These are phyloP conservation scores for Boletus eberwhitei DNA, from an alignment of 768 basidiomycete species.

Conservation along the genomic window DNA sequence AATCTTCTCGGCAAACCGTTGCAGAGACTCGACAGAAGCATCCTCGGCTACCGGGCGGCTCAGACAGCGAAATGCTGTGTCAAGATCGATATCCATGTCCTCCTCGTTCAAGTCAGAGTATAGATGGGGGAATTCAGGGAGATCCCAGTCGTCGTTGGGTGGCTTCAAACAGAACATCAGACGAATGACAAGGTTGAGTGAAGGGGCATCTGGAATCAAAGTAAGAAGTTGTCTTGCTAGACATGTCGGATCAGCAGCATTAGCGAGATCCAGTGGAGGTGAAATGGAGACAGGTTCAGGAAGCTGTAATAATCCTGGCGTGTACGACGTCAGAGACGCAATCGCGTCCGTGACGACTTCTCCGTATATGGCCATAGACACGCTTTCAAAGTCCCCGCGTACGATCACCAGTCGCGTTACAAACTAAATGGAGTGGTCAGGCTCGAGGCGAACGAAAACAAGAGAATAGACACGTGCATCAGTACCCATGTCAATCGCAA, in stretches of 20 bases:
- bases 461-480: slow-evolving; percentile 45
- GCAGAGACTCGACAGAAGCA: slow-evolving; percentile 45
- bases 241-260: slow-evolving; percentile 52
- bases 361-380: slow-evolving; percentile 45
- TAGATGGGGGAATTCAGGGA: slow-evolving; percentile 67
- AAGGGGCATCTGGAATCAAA: slow-evolving; percentile 59
- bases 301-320: slow-evolving; percentile 38
- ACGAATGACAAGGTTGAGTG: slow-evolving; percentile 61
- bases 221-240: slow-evolving; percentile 61
- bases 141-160: slow-evolving; percentile 75
- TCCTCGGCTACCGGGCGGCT: slow-evolving; percentile 61
- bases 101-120: slow-evolving; percentile 58
- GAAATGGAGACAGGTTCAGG: slow-evolving; percentile 41
- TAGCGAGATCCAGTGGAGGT: slow-evolving; percentile 56
- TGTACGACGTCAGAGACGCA: slow-evolving; percentile 37
- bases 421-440: slow-evolving; percentile 40
- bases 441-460: neutral
- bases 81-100: slow-evolving; percentile 53
- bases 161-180: slow-evolving; percentile 82
- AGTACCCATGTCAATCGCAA: slow-evolving; percentile 62
- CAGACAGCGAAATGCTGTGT: slow-evolving; percentile 50
- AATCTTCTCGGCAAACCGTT: slow-evolving; percentile 54
- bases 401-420: slow-evolving; percentile 79
- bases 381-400: slow-evolving; percentile 64
- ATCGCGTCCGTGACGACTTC: slow-evolving; percentile 49